A percentile compares a stretch with the other conserved stretches of the same genome.
These are phyloP conservation scores for Parasarocladium wereldwijsianum DNA, from an alignment of 2,329 filamentous ascomycete genomes.

Conservation along the genomic window DNA sequence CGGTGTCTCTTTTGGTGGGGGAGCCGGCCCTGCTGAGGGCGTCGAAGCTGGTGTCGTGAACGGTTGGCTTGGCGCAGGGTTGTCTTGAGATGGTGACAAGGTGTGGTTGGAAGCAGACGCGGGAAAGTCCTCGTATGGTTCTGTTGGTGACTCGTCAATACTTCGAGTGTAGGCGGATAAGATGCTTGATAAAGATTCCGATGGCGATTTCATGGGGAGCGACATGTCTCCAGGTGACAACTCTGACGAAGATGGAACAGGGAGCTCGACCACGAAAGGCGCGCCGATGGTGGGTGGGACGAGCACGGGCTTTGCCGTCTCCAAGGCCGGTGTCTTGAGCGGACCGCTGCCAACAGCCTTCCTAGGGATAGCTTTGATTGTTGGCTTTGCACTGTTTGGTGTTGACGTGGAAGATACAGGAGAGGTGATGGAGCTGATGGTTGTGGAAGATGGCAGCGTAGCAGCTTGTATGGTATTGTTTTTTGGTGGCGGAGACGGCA, in stretches of 20 bases:
- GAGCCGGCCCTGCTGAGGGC: background rate
- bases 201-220: no score
- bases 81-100: slow-evolving; percentile 11
- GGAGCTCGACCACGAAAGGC: slow-evolving; percentile 4
- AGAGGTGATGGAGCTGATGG: slow-evolving; percentile 3
- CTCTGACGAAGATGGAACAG: no score
- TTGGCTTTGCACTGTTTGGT: slow-evolving; percentile 9
- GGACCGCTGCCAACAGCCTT: background rate
- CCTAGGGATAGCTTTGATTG: slow-evolving; percentile 1
- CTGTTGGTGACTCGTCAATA: slow-evolving; percentile 28
- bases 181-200: slow-evolving; percentile 37
- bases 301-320: background rate
- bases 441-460: slow-evolving; percentile 2
- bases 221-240: no score
- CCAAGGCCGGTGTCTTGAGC: background rate
- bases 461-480: background rate
- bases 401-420: slow-evolving; percentile 7
- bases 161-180: slow-evolving; percentile 39
- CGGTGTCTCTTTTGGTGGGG: slow-evolving; percentile 2
- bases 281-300: background rate
- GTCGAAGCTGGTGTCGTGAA: slow-evolving; percentile 4
- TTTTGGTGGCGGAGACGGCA: background rate
- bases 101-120: slow-evolving; percentile 12
- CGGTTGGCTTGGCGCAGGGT: slow-evolving; percentile 11
- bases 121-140: no score